Evolutionary conservation across 2,329 filamentous ascomycete species (phyloP).

Genomic region (Chaetoscypha palmicola): DNA sequence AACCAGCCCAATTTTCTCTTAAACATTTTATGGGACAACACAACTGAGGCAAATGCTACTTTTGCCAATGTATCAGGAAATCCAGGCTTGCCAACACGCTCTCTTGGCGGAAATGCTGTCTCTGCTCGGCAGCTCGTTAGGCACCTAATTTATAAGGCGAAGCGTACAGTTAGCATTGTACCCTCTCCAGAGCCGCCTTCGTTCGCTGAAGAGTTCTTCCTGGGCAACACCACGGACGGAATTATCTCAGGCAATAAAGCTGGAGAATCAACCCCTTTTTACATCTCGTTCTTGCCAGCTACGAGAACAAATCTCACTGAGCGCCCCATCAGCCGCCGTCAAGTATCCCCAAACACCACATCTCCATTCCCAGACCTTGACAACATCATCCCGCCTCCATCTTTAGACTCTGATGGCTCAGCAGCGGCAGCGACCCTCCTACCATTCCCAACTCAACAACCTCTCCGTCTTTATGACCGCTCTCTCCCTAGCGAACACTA

Average conservation of each 20-base stretch:
- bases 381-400: slow-evolving; percentile 55
- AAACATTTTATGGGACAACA: slow-evolving; percentile 67
- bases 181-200: slow-evolving; percentile 41
- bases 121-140: slow-evolving; percentile 30
- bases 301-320: slow-evolving; percentile 30
- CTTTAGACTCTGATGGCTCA: slow-evolving; percentile 59
- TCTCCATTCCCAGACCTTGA: slow-evolving; percentile 37
- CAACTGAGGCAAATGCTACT: slow-evolving; percentile 37
- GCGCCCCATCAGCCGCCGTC: slow-evolving; percentile 14
- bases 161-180: slow-evolving; percentile 34
- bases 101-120: slow-evolving; percentile 27
- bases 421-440: slow-evolving; percentile 66
- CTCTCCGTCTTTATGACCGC: slow-evolving; percentile 77
- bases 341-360: slow-evolving; percentile 9
- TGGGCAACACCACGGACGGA: slow-evolving; percentile 79
- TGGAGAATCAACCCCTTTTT: slow-evolving; percentile 85
- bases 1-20: slow-evolving; percentile 74
- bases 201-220: slow-evolving; percentile 62
- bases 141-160: slow-evolving; percentile 24
- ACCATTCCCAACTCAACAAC: slow-evolving; percentile 65
- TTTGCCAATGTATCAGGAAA: slow-evolving; percentile 34
- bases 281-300: slow-evolving; percentile 62
- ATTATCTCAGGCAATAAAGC: slow-evolving; percentile 60
- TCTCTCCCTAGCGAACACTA: slow-evolving; percentile 78
- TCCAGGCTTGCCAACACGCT: slow-evolving; percentile 19